phyloP scores from a whole-genome alignment of 768 basidiomycete genomes.

The Nidularia pulvinata region DNA sequence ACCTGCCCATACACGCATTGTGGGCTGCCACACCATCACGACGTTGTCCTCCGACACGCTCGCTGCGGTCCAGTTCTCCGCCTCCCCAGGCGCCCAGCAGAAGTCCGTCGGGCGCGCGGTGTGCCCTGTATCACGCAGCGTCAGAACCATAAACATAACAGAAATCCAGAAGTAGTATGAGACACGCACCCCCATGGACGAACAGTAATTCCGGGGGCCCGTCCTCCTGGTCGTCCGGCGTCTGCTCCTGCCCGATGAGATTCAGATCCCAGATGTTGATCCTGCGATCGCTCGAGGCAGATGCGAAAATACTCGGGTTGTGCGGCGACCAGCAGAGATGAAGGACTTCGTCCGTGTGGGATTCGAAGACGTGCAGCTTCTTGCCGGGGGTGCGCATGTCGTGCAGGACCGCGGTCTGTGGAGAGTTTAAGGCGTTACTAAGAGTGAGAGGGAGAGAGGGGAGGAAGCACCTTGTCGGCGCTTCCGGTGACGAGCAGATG shows the following conservation, averaged over 20 bases:
- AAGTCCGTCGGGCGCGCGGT: slow-evolving; percentile 92
- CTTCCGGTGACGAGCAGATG: slow-evolving; percentile 89
- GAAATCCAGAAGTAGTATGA: slow-evolving; percentile 3
- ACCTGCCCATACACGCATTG: slow-evolving; percentile 91
- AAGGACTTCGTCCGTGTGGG: slow-evolving; percentile 93
- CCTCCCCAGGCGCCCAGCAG: slow-evolving; percentile 87
- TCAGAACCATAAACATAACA: too few species aligned
- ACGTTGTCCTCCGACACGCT: slow-evolving; percentile 98
- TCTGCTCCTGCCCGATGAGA: slow-evolving; percentile 93
- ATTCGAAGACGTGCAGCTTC: slow-evolving; percentile 89
- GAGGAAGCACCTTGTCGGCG: slow-evolving; percentile 76
- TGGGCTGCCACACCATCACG: slow-evolving; percentile 97
- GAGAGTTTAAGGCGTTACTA: background rate
- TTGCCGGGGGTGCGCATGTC: slow-evolving; percentile 77
- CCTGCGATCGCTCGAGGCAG: slow-evolving; percentile 90
- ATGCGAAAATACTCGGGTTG: slow-evolving; percentile 90
- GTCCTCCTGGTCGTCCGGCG: slow-evolving; percentile 98
- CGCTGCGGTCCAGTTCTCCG: slow-evolving; percentile 83
- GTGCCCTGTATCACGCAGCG: slow-evolving; percentile 53
- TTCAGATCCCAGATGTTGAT: slow-evolving; percentile 95
- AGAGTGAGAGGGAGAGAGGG: background rate
- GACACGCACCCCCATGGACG: slow-evolving; percentile 82
- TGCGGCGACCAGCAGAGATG: slow-evolving; percentile 97
- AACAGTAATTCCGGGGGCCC: slow-evolving; percentile 97
- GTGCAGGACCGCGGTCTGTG: slow-evolving; percentile 84